A percentile compares a stretch with the other conserved stretches of the same genome.
Evolutionary conservation across 1,284 basidiomycete species (phyloP).

Genomic region (Hymenochaete sp.): DNA sequence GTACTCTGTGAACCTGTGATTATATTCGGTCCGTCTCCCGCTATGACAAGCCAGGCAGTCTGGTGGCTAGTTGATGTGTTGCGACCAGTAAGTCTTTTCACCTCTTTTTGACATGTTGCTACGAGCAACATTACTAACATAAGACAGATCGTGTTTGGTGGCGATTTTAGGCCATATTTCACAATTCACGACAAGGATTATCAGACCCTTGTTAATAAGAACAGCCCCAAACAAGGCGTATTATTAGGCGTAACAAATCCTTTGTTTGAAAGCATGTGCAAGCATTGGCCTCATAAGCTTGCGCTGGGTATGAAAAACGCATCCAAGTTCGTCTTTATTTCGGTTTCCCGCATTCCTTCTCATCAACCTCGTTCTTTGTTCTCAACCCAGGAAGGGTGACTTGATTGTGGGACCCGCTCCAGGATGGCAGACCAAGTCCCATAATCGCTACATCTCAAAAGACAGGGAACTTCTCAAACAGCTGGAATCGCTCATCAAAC

Average conservation of each 20-base stretch:
- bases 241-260: conserved; percentile 93
- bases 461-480: conserved; percentile 66
- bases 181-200: conserved; percentile 93
- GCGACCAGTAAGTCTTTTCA: conserved; percentile 54
- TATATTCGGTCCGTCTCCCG: conserved; percentile 75
- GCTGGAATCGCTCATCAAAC: conserved; percentile 49
- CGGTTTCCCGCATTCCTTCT: neutral
- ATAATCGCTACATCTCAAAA: conserved; percentile 82
- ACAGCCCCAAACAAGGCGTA: conserved; percentile 77
- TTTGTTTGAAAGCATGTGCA: conserved; percentile 80
- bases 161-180: conserved; percentile 89
- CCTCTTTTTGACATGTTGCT: conserved; percentile 8
- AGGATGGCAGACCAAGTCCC: conserved; percentile 70
- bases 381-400: conserved; percentile 6
- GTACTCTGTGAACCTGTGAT: conserved; percentile 84
- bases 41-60: conserved; percentile 73
- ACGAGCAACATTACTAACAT: conserved; percentile 4
- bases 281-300: conserved; percentile 88
- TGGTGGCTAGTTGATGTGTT: conserved; percentile 90
- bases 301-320: conserved; percentile 39
- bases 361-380: neutral
- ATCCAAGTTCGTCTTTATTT: conserved; percentile 2
- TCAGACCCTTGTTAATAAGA: conserved; percentile 64
- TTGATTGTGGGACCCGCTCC: conserved; percentile 44
- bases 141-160: conserved; percentile 68